Percentiles rank a stretch among this genome's conserved stretches.
phyloP scores from a whole-genome alignment of 345 rosid species.

The Ailanthus altissimus region DNA sequence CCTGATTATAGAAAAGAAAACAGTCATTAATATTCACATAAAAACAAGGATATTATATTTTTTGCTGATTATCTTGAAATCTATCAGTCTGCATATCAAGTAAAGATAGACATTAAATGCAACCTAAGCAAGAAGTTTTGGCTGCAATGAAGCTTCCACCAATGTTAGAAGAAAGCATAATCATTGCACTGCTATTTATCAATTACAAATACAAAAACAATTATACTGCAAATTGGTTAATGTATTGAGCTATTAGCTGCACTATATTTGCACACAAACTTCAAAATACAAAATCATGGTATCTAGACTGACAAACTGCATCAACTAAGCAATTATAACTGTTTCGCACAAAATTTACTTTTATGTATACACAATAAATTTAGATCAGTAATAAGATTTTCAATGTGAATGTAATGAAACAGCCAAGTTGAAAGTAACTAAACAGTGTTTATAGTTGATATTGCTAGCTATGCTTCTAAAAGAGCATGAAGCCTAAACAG shows the following conservation, averaged over 20 bases:
- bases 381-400: neutral
- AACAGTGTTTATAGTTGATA: neutral
- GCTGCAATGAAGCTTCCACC: neutral
- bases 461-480: neutral
- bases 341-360: neutral
- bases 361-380: neutral
- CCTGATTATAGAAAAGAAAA: neutral
- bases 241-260: neutral
- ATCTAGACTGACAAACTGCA: neutral
- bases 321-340: neutral
- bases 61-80: neutral
- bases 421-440: neutral
- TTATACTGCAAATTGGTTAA: no score
- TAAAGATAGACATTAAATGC: neutral
- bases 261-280: neutral
- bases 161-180: no score
- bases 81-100: neutral
- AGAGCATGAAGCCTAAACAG: neutral
- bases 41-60: neutral
- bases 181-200: neutral
- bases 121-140: neutral
- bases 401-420: neutral
- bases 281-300: neutral
- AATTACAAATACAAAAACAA: neutral
- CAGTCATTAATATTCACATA: neutral